phyloP scores from a whole-genome alignment of 164 flowering plant genomes.

The Vitis riparia region DNA sequence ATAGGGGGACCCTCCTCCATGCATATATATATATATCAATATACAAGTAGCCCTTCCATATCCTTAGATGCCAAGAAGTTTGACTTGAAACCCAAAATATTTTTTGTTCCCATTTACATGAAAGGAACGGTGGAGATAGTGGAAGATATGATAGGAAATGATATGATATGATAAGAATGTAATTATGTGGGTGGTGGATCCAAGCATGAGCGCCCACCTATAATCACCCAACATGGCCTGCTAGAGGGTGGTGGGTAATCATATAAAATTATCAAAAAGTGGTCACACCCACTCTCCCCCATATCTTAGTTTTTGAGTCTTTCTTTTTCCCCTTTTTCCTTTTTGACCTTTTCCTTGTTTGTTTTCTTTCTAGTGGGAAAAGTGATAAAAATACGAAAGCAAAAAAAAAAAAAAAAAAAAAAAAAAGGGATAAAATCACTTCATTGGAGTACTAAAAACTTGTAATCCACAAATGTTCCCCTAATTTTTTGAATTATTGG shows the following conservation, averaged over 20 bases:
- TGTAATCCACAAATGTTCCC: no score
- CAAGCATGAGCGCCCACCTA: neutral
- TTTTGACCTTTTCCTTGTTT: constrained; percentile 9
- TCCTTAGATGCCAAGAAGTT: neutral
- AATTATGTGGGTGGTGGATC: constrained; percentile 6
- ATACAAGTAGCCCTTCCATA: neutral
- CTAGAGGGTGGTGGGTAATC: constrained; percentile 12
- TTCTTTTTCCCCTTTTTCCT: neutral
- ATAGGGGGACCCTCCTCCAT: no score
- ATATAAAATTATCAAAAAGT: constrained; percentile 14
- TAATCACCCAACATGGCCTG: neutral
- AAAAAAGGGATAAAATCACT: neutral
- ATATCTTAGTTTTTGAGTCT: neutral
- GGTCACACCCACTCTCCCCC: constrained; percentile 3
- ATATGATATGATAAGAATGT: constrained; percentile 6
- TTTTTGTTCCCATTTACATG: constrained; percentile 8
- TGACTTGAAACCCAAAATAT: neutral
- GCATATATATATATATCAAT: neutral
- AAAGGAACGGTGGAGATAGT: constrained; percentile 9
- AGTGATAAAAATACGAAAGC: neutral
- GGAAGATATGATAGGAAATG: constrained; percentile 19
- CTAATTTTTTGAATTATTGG: neutral
- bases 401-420: neutral
- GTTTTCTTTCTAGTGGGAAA: neutral
- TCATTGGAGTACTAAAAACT: neutral